A percentile compares a stretch with the other conserved stretches of the same genome.
Evolutionary conservation across 495 filamentous ascomycete genomes (phyloP).

Genomic region (Lasiosphaeris hirsuta): DNA sequence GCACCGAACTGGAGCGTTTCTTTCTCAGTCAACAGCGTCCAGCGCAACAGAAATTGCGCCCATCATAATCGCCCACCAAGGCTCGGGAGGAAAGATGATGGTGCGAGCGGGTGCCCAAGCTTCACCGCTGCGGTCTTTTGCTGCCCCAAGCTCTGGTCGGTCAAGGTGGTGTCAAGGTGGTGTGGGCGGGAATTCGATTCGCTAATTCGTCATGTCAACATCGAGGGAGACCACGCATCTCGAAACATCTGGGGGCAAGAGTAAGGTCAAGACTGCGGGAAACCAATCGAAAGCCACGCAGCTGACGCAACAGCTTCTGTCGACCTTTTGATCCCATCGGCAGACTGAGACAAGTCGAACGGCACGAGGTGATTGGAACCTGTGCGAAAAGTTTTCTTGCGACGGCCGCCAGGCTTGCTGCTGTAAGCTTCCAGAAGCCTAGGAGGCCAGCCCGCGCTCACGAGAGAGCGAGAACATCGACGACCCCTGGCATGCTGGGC

Average conservation of each 20-base stretch:
- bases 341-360: no score
- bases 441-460: no score
- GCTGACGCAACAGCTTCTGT: background rate
- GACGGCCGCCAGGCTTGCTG: no score
- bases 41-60: constrained; percentile 6
- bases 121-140: background rate
- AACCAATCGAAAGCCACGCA: background rate
- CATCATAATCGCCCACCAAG: constrained; percentile 2
- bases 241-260: background rate
- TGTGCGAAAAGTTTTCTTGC: no score
- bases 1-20: background rate
- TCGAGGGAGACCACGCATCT: background rate
- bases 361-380: no score
- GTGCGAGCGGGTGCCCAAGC: background rate
- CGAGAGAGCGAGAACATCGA: no score
- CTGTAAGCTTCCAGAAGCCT: no score
- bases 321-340: no score
- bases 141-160: background rate
- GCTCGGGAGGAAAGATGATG: background rate
- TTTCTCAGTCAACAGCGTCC: constrained; percentile 1
- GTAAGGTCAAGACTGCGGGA: no score
- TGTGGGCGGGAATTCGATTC: constrained; percentile 3
- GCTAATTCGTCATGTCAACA: constrained; percentile 8
- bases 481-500: no score
- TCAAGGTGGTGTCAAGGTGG: background rate